These are phyloP conservation scores for Ogataea salicorniae DNA, from an alignment of 805 yeast species.

Conservation along the genomic window DNA sequence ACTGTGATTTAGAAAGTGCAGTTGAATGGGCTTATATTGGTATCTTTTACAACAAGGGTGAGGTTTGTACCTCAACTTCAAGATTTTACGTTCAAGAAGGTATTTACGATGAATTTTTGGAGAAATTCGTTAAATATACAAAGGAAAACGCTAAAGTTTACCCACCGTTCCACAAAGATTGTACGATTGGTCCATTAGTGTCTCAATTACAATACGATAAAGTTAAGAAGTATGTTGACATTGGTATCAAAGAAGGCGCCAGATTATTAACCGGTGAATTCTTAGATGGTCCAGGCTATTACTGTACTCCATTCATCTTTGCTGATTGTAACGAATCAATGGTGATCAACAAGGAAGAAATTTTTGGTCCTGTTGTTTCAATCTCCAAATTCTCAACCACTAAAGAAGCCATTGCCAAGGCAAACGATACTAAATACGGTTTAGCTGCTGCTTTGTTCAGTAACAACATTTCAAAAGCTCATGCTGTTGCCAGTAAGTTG, in stretches of 20 bases:
- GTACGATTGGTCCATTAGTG: constrained; percentile 72
- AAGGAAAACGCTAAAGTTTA: constrained; percentile 49
- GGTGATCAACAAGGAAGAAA: constrained; percentile 65
- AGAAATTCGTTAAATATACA: constrained; percentile 33
- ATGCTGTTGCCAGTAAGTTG: constrained; percentile 54
- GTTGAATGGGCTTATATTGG: constrained; percentile 45
- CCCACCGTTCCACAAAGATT: constrained; percentile 61
- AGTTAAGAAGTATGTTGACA: constrained; percentile 58
- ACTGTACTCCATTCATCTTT: constrained; percentile 66
- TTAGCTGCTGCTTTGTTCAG: constrained; percentile 78
- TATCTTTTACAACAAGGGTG: constrained; percentile 43
- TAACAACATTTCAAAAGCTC: constrained; percentile 53
- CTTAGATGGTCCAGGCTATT: constrained; percentile 58
- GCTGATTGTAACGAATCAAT: constrained; percentile 61
- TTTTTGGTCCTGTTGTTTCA: constrained; percentile 77
- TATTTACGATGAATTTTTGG: constrained; percentile 38
- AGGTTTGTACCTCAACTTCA: constrained; percentile 44
- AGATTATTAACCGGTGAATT: constrained; percentile 61
- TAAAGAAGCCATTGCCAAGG: constrained; percentile 60
- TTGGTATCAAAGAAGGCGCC: constrained; percentile 69
- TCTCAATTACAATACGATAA: constrained; percentile 62
- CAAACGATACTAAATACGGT: constrained; percentile 68
- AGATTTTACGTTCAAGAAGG: constrained; percentile 40
- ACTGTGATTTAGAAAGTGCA: constrained; percentile 50
- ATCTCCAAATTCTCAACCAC: constrained; percentile 58